These are phyloP conservation scores for Ustilago lituana DNA, from an alignment of 1,284 basidiomycete species.

Conservation along the genomic window DNA sequence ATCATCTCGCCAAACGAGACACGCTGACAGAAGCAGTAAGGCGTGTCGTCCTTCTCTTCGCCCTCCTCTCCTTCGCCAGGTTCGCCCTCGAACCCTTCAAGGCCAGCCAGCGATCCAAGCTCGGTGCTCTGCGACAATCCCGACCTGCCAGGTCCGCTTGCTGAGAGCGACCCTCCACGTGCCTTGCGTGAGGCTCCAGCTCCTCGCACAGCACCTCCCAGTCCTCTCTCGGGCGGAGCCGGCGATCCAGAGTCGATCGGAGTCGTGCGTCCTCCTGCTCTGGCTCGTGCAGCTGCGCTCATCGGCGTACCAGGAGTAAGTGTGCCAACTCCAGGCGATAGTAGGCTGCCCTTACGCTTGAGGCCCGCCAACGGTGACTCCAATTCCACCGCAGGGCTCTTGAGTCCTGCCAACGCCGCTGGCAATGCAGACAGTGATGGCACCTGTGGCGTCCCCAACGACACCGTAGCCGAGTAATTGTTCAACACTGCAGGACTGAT, in stretches of 20 bases:
- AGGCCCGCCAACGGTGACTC: slow-evolving; percentile 37
- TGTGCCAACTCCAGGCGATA: slow-evolving; percentile 23
- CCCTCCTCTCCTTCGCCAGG: slow-evolving; percentile 49
- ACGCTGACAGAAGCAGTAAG: slow-evolving; percentile 66
- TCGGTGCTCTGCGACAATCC: slow-evolving; percentile 38
- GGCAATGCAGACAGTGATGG: slow-evolving; percentile 41
- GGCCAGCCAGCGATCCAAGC: slow-evolving; percentile 18
- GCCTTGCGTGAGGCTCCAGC: slow-evolving; percentile 28
- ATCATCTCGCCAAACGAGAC: slow-evolving; percentile 66
- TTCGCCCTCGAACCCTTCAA: slow-evolving; percentile 44
- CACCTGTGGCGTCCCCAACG: slow-evolving; percentile 37
- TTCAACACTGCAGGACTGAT: slow-evolving; percentile 59
- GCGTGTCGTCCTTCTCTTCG: slow-evolving; percentile 61
- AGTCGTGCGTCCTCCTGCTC: slow-evolving; percentile 41
- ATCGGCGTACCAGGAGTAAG: slow-evolving; percentile 40
- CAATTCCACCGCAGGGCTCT: slow-evolving; percentile 47
- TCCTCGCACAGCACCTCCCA: slow-evolving; percentile 34
- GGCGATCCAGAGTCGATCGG: slow-evolving; percentile 45
- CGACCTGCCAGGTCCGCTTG: slow-evolving; percentile 32
- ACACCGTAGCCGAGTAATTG: slow-evolving; percentile 42
- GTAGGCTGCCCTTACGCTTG: slow-evolving; percentile 38
- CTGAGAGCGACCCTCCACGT: slow-evolving; percentile 37
- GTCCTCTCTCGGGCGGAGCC: slow-evolving; percentile 38
- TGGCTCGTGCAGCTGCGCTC: slow-evolving; percentile 33
- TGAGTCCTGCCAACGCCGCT: slow-evolving; percentile 39